Evolutionary conservation across 2,329 filamentous ascomycete species (phyloP), one percentile per base, ranked within the genome.

Genomic region (Anthostomella pinea): DNA sequence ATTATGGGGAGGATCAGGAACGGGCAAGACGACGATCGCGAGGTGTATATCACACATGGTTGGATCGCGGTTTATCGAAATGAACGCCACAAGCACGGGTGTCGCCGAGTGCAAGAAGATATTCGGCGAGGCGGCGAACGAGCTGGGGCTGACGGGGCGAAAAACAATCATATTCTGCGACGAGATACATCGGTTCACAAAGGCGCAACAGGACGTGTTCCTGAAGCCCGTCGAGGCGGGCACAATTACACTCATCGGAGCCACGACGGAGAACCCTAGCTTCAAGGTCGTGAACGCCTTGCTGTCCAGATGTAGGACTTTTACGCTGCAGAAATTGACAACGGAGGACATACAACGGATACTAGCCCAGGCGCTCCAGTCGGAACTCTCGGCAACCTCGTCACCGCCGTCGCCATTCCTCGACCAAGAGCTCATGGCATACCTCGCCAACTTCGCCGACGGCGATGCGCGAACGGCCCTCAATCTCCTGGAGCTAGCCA

Each of bases 161-260:
- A 91, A 87, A 66, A 97, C 93, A 0, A 95, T 98, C 46, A 81
- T 98, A 46, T 98, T 98, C 62, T 96, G 91, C 66, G 93, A 98
- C 66, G 93, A 97, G 69, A 93, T 96, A 30, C 89, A 95, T 63
- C 73, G 91, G 18, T 95, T 95, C 69, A 85, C 77, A 51, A 96
- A 95, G 65, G 75, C 82, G 0, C 93, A 97, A 60, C 93, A 98
- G 58, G 93, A 97, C 63, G 85, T 96, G 1, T 97, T 97, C 52
- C 70, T 98, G 2, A 87, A 85, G 11, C 91, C 91, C 0, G 91
- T 97, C 15, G 93, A 98, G 64, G 82, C 82, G 1, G 93, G 93
- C 5, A 85, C 86, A 18, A 83, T 98, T 48, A 96, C 87, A 0
- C 71, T 98, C 19, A 93, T 97, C 43, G 93, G 90, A 8, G 93